Evolutionary conservation across 2,329 filamentous ascomycete species (phyloP).

Genomic region (Magnaporthiopsis poae): DNA sequence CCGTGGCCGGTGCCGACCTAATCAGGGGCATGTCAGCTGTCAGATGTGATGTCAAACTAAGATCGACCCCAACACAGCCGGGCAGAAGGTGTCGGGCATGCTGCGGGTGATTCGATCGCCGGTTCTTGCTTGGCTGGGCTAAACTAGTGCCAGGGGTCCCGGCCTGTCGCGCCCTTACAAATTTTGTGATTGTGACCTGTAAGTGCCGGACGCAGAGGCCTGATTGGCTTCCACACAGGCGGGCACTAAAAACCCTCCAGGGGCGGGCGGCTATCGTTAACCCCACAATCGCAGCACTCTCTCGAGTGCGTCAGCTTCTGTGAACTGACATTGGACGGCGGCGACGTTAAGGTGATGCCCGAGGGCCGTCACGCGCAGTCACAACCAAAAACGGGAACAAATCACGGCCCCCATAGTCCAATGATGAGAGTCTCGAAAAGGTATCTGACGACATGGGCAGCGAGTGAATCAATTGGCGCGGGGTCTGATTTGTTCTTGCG

Average conservation of each 20-base stretch:
- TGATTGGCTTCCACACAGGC: slow-evolving; percentile 5
- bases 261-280: background rate
- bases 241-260: background rate
- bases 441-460: too few relatives aligned
- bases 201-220: background rate
- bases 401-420: background rate
- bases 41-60: background rate
- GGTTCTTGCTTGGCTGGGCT: background rate
- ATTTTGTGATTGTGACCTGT: slow-evolving; percentile 6
- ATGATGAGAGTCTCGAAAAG: too few relatives aligned
- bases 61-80: background rate
- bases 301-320: background rate
- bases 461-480: too few relatives aligned
- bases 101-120: background rate
- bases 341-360: background rate
- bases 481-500: too few relatives aligned
- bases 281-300: too few relatives aligned
- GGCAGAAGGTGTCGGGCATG: background rate
- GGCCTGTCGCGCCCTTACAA: background rate
- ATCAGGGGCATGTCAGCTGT: background rate
- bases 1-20: too few relatives aligned
- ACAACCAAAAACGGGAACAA: background rate
- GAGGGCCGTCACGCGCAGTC: background rate
- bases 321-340: background rate
- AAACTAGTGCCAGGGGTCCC: too few relatives aligned